phyloP scores from a whole-genome alignment of 2,329 filamentous ascomycete species.

The Aspergillus tamarii region DNA sequence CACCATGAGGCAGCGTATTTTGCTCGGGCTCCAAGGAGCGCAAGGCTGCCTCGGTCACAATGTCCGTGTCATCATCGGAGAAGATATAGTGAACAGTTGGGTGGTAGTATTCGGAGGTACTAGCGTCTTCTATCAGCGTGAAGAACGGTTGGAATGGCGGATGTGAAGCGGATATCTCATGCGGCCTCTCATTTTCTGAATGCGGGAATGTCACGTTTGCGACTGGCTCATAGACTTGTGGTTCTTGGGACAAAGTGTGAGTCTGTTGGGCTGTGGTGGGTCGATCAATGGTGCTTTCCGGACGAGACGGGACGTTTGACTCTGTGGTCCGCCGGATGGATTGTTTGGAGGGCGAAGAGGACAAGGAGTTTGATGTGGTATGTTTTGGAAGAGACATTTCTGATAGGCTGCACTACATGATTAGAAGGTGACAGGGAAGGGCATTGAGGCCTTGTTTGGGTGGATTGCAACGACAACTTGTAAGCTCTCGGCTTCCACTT shows the following conservation, averaged over 20 bases:
- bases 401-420: conserved; percentile 34
- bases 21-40: conserved; percentile 56
- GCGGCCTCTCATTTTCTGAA: conserved; percentile 19
- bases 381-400: conserved; percentile 42
- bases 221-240: conserved; percentile 16
- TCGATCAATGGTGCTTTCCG: conserved; percentile 26
- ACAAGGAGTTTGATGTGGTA: conserved; percentile 24
- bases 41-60: conserved; percentile 68
- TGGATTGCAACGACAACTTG: conserved; percentile 8
- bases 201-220: conserved; percentile 7
- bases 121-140: conserved; percentile 76
- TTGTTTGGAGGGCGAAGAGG: conserved; percentile 36
- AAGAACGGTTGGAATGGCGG: conserved; percentile 77
- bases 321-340: conserved; percentile 20
- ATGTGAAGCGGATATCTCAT: conserved; percentile 29
- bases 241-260: conserved; percentile 13
- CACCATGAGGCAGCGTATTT: conserved; percentile 30
- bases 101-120: conserved; percentile 75
- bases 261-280: conserved; percentile 19
- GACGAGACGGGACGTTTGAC: conserved; percentile 22
- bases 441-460: conserved; percentile 3
- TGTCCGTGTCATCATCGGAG: conserved; percentile 82
- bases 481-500: background rate
- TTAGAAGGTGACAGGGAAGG: conserved; percentile 15
- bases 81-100: conserved; percentile 92